phyloP scores from a whole-genome alignment of 306 rosid species.

The Prinsepia uniflora region DNA sequence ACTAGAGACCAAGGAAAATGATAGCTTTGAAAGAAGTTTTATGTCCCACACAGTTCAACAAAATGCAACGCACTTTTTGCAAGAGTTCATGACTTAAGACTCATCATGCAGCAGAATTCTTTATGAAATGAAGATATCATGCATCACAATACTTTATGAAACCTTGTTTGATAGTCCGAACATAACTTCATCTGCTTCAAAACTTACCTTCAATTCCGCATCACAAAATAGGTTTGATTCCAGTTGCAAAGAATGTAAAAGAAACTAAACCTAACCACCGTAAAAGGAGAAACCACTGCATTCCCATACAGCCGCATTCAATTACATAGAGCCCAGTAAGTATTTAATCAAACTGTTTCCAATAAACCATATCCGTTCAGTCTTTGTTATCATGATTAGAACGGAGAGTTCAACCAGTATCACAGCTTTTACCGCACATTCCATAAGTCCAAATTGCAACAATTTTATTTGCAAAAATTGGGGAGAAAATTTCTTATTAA shows the following conservation, averaged over 20 bases:
- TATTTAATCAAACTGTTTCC: conserved; percentile 44
- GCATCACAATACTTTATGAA: conserved; percentile 2
- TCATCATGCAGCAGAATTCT: not conserved
- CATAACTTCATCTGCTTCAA: conserved; percentile 23
- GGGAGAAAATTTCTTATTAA: conserved; percentile 22
- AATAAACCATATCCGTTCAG: conserved; percentile 59
- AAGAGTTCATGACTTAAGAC: not conserved
- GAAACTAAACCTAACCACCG: conserved; percentile 29
- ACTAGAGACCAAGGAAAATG: not conserved
- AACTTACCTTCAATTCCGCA: conserved; percentile 30
- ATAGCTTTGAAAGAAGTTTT: not conserved
- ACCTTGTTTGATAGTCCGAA: conserved; percentile 8
- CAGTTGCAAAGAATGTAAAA: conserved; percentile 27
- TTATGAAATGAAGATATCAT: not conserved
- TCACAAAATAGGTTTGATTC: conserved; percentile 34
- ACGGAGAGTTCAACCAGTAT: conserved; percentile 65
- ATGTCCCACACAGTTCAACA: not conserved
- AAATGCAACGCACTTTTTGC: not conserved
- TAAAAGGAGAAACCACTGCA: conserved; percentile 38
- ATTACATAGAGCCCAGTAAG: conserved; percentile 44
- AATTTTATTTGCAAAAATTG: conserved; percentile 35
- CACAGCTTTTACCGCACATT: conserved; percentile 66
- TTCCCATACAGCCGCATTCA: conserved; percentile 38
- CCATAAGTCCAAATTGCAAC: conserved; percentile 63
- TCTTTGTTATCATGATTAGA: conserved; percentile 68